Percentiles rank a stretch among this genome's conserved stretches.
Evolutionary conservation across 2,329 filamentous ascomycete genomes (phyloP).

Genomic region (Fusarium virguliforme): DNA sequence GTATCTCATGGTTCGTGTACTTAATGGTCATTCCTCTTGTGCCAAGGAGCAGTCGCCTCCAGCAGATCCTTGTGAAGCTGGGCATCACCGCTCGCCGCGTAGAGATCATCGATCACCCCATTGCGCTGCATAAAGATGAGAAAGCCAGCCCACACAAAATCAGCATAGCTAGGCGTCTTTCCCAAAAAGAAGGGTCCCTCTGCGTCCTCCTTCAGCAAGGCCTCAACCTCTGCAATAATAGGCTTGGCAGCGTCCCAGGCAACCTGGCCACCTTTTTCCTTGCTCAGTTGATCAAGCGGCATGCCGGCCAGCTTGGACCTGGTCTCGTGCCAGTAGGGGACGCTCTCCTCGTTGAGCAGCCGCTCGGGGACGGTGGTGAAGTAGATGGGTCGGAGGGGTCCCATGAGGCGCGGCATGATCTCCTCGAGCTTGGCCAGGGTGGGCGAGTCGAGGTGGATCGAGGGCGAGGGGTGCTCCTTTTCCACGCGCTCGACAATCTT

Average conservation of each 20-base stretch:
- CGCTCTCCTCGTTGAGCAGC: conserved; percentile 67
- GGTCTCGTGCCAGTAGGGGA: conserved; percentile 70
- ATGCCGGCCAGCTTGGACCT: conserved; percentile 67
- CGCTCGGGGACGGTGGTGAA: conserved; percentile 65
- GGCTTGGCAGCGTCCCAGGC: conserved; percentile 65
- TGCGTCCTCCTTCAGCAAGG: conserved; percentile 68
- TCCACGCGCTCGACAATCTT: conserved; percentile 74
- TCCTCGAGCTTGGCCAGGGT: conserved; percentile 63
- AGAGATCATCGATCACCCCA: conserved; percentile 55
- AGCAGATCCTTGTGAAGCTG: conserved; percentile 59
- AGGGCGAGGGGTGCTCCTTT: conserved; percentile 69
- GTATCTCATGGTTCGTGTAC: background rate
- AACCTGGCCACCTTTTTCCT: conserved; percentile 65
- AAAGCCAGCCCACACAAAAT: conserved; percentile 70
- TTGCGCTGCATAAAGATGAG: conserved; percentile 61
- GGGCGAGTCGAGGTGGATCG: conserved; percentile 71
- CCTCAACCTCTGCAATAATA: conserved; percentile 57
- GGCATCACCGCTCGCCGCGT: conserved; percentile 58
- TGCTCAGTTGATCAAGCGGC: conserved; percentile 65
- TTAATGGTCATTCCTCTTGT: conserved; percentile 58
- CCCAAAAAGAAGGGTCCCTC: conserved; percentile 76
- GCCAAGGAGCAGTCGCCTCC: conserved; percentile 60
- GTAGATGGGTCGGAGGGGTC: conserved; percentile 59
- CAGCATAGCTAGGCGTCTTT: conserved; percentile 68
- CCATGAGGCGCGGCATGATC: conserved; percentile 55